Evolutionary conservation across 2,329 filamentous ascomycete genomes (phyloP).

Genomic region (Diaporthe longicolla): DNA sequence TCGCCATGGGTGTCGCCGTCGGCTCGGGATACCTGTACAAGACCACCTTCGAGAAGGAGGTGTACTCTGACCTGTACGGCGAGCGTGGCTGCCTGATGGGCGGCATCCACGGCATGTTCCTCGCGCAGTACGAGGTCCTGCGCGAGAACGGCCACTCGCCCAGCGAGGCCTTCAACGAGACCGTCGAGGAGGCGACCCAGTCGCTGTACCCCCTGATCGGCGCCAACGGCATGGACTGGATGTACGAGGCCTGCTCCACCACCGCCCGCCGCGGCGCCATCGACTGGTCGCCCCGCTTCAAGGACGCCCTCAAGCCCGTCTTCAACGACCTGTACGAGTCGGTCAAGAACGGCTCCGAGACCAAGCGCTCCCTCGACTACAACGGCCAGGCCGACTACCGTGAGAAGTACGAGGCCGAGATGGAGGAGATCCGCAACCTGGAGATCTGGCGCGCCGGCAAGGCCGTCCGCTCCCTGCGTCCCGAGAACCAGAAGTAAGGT

Average conservation of each 20-base stretch:
- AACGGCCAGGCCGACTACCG: slow-evolving; percentile 97
- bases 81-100: slow-evolving; percentile 99
- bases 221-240: slow-evolving; percentile 99
- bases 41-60: slow-evolving; percentile 99
- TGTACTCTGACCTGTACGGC: slow-evolving; percentile 99
- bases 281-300: slow-evolving; percentile 98
- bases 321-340: slow-evolving; percentile 98
- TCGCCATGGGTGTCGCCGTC: slow-evolving; percentile 96
- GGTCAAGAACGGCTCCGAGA: slow-evolving; percentile 93
- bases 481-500: slow-evolving; percentile 85
- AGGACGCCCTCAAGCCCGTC: slow-evolving; percentile 97
- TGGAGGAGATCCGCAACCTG: slow-evolving; percentile 96
- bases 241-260: slow-evolving; percentile 99
- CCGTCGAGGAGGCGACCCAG: slow-evolving; percentile 99
- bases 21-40: slow-evolving; percentile 99
- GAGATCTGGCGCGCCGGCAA: slow-evolving; percentile 99
- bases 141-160: slow-evolving; percentile 98
- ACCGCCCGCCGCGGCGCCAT: slow-evolving; percentile 98
- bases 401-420: slow-evolving; percentile 96
- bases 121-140: slow-evolving; percentile 99
- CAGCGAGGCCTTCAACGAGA: slow-evolving; percentile 99
- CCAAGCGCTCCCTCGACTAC: slow-evolving; percentile 95
- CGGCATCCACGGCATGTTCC: slow-evolving; percentile 99
- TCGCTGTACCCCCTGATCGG: slow-evolving; percentile 98
- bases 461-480: slow-evolving; percentile 90